Percentiles rank a stretch among this genome's conserved stretches.
Conservation (phyloP, 2,329 filamentous ascomycete genomes). For the Fusarium armeniacum region DNA sequence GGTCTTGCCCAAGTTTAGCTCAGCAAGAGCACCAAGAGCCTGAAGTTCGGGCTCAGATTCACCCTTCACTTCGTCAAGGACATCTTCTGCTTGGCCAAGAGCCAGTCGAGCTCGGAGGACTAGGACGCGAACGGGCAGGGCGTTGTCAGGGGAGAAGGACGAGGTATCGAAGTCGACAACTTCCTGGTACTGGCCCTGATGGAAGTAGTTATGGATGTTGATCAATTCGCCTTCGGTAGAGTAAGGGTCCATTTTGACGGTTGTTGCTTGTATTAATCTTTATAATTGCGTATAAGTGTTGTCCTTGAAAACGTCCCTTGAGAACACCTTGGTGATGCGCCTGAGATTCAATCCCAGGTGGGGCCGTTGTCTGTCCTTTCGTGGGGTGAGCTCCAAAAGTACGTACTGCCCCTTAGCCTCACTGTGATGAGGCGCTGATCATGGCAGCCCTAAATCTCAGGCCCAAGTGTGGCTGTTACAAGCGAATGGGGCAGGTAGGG, state of each 20-base stretch:
- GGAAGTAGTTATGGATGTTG: constrained; percentile 78
- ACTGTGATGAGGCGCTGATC: constrained; percentile 41
- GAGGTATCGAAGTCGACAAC: constrained; percentile 89
- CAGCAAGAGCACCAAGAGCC: constrained; percentile 82
- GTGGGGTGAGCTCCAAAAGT: constrained; percentile 42
- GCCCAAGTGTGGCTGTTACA: constrained; percentile 47
- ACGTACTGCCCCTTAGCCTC: constrained; percentile 44
- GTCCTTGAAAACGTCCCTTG: constrained; percentile 43
- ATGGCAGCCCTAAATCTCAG: constrained; percentile 46
- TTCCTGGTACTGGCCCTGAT: constrained; percentile 86
- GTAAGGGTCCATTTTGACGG: constrained; percentile 74
- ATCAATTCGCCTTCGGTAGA: constrained; percentile 79
- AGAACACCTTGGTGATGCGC: constrained; percentile 53
- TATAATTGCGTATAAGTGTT: constrained; percentile 29
- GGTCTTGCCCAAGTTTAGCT: constrained; percentile 71
- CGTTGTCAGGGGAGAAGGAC: constrained; percentile 83
- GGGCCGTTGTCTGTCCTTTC: constrained; percentile 49
- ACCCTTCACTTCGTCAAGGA: constrained; percentile 76
- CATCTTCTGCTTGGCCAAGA: constrained; percentile 81
- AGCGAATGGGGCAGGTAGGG: constrained; percentile 51
- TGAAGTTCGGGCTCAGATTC: constrained; percentile 78
- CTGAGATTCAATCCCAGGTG: constrained; percentile 46
- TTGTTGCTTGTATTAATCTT: constrained; percentile 34
- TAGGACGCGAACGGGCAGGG: constrained; percentile 80
- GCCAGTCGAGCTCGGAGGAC: constrained; percentile 87